phyloP scores from a whole-genome alignment of 2,329 filamentous ascomycete genomes.

The Calonectria hawksworthii region DNA sequence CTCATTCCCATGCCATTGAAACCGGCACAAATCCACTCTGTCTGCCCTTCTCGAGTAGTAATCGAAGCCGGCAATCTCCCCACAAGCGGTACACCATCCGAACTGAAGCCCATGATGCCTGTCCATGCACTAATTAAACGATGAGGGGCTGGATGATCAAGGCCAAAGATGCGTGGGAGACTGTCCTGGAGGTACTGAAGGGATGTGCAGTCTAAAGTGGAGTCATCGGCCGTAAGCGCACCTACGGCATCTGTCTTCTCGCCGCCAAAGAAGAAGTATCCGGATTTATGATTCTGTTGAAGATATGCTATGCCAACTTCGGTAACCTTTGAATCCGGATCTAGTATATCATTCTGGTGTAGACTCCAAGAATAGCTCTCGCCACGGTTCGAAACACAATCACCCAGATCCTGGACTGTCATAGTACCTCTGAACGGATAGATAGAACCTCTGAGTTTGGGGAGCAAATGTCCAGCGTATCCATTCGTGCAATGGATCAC shows the following conservation, averaged over 20 bases:
- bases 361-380: not conserved
- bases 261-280: not conserved
- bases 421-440: conserved; percentile 60
- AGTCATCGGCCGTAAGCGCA: conserved; percentile 54
- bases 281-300: not conserved
- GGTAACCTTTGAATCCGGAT: not conserved
- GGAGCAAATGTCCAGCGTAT: conserved; percentile 63
- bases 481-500: conserved; percentile 68
- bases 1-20: conserved; percentile 65
- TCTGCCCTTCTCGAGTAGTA: conserved; percentile 36
- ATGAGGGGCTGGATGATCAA: conserved; percentile 12
- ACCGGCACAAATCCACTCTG: conserved; percentile 63
- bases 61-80: conserved; percentile 54
- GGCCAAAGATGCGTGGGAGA: conserved; percentile 53
- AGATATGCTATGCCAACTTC: not conserved
- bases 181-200: conserved; percentile 51
- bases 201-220: conserved; percentile 58
- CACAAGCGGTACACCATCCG: conserved; percentile 61
- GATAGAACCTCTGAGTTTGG: conserved; percentile 58
- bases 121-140: conserved; percentile 59
- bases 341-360: not conserved
- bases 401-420: conserved; percentile 55
- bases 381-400: not conserved
- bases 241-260: not conserved
- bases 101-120: conserved; percentile 59